Conservation (phyloP, 257 asterid species). For the Scutellaria galericulata region DNA sequence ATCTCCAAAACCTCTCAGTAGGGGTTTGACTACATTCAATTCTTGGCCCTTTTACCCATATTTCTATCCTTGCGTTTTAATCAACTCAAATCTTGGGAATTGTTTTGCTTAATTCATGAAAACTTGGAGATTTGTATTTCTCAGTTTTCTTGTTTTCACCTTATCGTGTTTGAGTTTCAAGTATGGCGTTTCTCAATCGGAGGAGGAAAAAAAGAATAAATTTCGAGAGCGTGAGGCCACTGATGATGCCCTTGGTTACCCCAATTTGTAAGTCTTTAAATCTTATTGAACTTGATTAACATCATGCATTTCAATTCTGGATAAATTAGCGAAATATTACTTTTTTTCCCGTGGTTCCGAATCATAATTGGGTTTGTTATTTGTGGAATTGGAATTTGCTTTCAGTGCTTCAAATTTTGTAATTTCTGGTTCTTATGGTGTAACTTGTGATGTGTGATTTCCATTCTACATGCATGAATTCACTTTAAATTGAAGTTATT, state of each 20-base stretch:
- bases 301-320: conserved; percentile 16
- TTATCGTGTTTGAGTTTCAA: conserved; percentile 53
- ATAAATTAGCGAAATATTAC: conserved; percentile 1
- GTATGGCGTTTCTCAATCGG: conserved; percentile 64
- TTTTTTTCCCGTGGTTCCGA: not conserved
- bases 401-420: conserved; percentile 11
- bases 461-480: not conserved
- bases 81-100: conserved; percentile 29
- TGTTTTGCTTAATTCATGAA: conserved; percentile 59
- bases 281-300: conserved; percentile 15
- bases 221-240: conserved; percentile 94
- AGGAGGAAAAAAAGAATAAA: conserved; percentile 68
- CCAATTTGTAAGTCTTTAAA: conserved; percentile 67
- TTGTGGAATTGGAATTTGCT: not conserved
- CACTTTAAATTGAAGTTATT: conserved; percentile 6
- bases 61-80: conserved; percentile 16
- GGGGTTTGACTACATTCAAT: conserved; percentile 44
- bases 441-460: not conserved
- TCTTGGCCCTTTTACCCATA: conserved; percentile 28
- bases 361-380: conserved; percentile 21
- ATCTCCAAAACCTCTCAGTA: conserved; percentile 50
- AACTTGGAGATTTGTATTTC: conserved; percentile 56
- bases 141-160: conserved; percentile 54
- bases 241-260: conserved; percentile 90
- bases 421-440: conserved; percentile 11